Percentiles rank a stretch among this genome's conserved stretches.
Conservation (phyloP, 371 early-diverging fungal species). For the Cokeromyces recurvatus region DNA sequence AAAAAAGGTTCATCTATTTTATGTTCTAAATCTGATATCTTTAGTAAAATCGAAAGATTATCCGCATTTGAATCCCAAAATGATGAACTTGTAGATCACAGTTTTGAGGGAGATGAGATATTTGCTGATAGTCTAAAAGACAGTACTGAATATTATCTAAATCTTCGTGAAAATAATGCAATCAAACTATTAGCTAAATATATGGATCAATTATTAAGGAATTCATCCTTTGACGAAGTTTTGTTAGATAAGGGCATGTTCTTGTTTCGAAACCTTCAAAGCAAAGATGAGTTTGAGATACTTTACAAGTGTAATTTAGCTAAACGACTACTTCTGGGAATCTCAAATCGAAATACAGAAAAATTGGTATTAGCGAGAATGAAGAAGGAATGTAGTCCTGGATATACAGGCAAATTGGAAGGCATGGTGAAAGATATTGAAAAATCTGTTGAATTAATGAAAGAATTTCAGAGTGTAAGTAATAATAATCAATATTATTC, state of each 20-base stretch:
- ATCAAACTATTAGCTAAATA: slow-evolving; percentile 68
- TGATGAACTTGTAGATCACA: slow-evolving; percentile 58
- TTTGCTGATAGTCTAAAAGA: slow-evolving; percentile 72
- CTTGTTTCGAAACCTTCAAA: slow-evolving; percentile 28
- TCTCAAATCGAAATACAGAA: slow-evolving; percentile 76
- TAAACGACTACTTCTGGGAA: slow-evolving; percentile 74
- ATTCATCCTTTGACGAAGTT: slow-evolving; percentile 24
- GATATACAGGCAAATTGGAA: slow-evolving; percentile 86
- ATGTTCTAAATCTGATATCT: slow-evolving; percentile 11
- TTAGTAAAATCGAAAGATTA: slow-evolving; percentile 19
- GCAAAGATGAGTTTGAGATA: slow-evolving; percentile 92
- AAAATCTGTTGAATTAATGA: slow-evolving; percentile 66
- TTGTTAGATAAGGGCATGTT: slow-evolving; percentile 28
- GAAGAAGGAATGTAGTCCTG: slow-evolving; percentile 83
- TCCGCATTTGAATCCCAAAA: slow-evolving; percentile 65
- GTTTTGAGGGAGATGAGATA: slow-evolving; percentile 63
- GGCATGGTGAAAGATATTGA: slow-evolving; percentile 95
- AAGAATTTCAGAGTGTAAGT: slow-evolving; percentile 36
- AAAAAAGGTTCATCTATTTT: slow-evolving; percentile 28
- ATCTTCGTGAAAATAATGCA: slow-evolving; percentile 76
- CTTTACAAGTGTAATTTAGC: slow-evolving; percentile 91
- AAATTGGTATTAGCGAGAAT: slow-evolving; percentile 81
- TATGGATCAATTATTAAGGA: slow-evolving; percentile 25
- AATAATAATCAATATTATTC: background rate
- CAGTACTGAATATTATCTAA: slow-evolving; percentile 82